phyloP scores from a whole-genome alignment of 345 rosid species.

The Salix caprea region DNA sequence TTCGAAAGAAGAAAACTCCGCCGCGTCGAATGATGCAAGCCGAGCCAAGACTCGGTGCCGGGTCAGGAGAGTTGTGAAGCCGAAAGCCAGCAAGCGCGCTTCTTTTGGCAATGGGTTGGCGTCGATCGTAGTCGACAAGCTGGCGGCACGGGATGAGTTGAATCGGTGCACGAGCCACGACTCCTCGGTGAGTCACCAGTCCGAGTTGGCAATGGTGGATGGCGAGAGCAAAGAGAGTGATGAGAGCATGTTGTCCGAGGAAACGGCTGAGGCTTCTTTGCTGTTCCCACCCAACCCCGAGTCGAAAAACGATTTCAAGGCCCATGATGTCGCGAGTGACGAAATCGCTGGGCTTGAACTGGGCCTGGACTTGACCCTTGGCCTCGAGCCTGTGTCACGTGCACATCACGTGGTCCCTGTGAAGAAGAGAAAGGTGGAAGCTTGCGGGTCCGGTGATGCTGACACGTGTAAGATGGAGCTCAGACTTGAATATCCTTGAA shows the following conservation, averaged over 20 bases:
- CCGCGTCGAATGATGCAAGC: slow-evolving; percentile 30
- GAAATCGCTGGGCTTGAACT: slow-evolving; percentile 20
- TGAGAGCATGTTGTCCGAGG: slow-evolving; percentile 63
- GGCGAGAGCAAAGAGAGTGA: slow-evolving; percentile 59
- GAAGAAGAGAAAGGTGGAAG: slow-evolving; percentile 60
- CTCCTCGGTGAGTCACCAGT: slow-evolving; percentile 85
- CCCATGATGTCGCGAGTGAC: neutral
- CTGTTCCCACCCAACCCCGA: slow-evolving; percentile 33
- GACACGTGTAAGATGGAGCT: slow-evolving; percentile 57
- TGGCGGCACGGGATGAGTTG: slow-evolving; percentile 25
- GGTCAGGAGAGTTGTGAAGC: slow-evolving; percentile 40
- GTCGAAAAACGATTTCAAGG: slow-evolving; percentile 11
- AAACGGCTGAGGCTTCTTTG: slow-evolving; percentile 39
- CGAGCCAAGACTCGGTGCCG: slow-evolving; percentile 49
- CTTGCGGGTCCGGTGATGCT: slow-evolving; percentile 23
- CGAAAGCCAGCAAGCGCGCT: slow-evolving; percentile 16
- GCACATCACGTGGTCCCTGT: slow-evolving; percentile 59
- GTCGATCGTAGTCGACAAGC: neutral
- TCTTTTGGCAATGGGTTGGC: slow-evolving; percentile 1
- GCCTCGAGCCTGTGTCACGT: slow-evolving; percentile 49
- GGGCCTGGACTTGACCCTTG: slow-evolving; percentile 64
- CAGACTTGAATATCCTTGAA: slow-evolving; percentile 37
- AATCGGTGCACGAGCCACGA: slow-evolving; percentile 73
- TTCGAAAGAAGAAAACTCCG: slow-evolving; percentile 64
- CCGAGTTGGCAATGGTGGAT: slow-evolving; percentile 57